These are phyloP conservation scores for Friedmanniomyces simplex DNA, from an alignment of 495 filamentous ascomycete genomes.

Conservation along the genomic window DNA sequence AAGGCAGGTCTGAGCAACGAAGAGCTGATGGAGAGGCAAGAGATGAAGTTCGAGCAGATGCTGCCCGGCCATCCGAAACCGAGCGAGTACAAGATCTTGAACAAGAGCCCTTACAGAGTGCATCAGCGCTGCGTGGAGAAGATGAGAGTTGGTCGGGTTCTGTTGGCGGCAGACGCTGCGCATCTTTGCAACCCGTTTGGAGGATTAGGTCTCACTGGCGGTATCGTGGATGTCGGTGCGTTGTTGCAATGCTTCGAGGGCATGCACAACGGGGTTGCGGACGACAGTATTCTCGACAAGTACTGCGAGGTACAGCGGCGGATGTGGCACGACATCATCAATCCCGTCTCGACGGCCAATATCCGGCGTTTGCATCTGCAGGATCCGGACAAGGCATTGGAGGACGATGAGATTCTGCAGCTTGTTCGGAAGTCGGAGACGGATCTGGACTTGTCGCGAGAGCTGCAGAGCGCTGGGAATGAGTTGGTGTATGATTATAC, in stretches of 20 bases:
- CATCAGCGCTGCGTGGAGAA: conserved; percentile 17
- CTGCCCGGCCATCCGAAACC: conserved; percentile 18
- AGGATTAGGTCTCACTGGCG: conserved; percentile 6
- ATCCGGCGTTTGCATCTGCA: not conserved
- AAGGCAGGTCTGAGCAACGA: conserved; percentile 11
- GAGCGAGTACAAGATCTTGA: conserved; percentile 9
- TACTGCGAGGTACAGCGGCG: conserved; percentile 15
- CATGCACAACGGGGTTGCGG: conserved; percentile 1
- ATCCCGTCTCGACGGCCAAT: conserved; percentile 10
- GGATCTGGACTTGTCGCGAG: conserved; percentile 1
- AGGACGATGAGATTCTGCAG: conserved; percentile 5
- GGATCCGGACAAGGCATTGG: conserved; percentile 6
- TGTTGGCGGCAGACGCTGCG: conserved; percentile 17
- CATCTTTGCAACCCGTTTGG: conserved; percentile 18
- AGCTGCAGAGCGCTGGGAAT: conserved; percentile 4
- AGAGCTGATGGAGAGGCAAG: conserved; percentile 5
- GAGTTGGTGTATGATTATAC: conserved; percentile 11
- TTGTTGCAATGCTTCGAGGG: conserved; percentile 7
- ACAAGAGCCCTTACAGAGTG: conserved; percentile 9
- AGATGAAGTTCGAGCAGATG: conserved; percentile 16
- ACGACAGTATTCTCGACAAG: conserved; percentile 11
- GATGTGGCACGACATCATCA: conserved; percentile 16
- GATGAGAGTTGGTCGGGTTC: conserved; percentile 10
- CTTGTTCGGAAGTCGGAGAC: conserved; percentile 3
- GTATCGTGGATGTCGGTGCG: conserved; percentile 3